Evolutionary conservation across 768 basidiomycete genomes (phyloP), one percentile per base, ranked within the genome.

Genomic region (Xerocomellus chrysenteron): DNA sequence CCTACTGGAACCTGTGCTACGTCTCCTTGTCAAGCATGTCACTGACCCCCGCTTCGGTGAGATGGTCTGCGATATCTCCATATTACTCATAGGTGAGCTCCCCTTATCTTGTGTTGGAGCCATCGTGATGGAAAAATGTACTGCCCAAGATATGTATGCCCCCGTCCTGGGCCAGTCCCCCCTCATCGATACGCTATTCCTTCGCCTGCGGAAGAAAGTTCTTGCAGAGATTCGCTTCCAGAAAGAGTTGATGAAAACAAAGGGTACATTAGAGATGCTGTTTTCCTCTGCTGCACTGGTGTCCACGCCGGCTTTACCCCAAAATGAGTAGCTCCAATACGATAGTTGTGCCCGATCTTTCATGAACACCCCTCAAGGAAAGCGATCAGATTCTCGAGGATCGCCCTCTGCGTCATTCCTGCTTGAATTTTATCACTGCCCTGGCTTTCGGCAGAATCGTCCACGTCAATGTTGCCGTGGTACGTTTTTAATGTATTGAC

Each of bases 111-210:
- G 10, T 47, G 24, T 28, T 21, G 35, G 28, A 37, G 21, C 33
- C 56, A 21, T 30, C 40, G 33, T 61, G 53, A 60, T 42, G 14
- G 17, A 48, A 58, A 50, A 42, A 26, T 55, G 2, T 9, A 47
- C 41, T 21, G 24, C 37, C 16, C 17, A 66, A 98, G 96, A 98
- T 50, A 88, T 97, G 82, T 99, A 99, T 71, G 78, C 82, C 3
- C 82, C 92, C 0, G 88, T 96, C 36, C 76, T 98, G n/a, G 96
- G 96, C 2, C 93, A 96, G 72, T 94, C 94, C 24, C 93, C 94
- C 0, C 76, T 94, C 43, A 90, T 99, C 52, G 97, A 98, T 72
- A 79, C 87, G 7, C 78, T 96, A 39, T 87, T 98, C 65, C 75
- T 88, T 28, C 86, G 87, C 36, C 75, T 98, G 42, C 86, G 85